Conservation (phyloP, 2,329 filamentous ascomycete species). For the Aspergillus viridinutans region DNA sequence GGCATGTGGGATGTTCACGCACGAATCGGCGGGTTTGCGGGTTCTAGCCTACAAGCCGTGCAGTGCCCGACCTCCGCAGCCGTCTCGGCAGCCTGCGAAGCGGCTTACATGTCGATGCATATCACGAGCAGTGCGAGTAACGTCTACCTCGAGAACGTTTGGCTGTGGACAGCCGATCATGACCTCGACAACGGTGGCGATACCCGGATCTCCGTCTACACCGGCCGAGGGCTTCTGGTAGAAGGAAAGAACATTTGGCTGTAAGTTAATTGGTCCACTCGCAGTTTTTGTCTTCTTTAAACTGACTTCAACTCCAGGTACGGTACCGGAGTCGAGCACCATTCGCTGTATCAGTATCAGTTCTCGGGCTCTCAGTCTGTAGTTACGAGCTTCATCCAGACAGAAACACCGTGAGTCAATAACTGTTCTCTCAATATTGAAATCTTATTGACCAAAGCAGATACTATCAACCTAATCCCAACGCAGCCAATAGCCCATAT, state of each 20-base stretch:
- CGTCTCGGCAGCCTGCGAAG: constrained; percentile 31
- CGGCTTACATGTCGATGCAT: constrained; percentile 36
- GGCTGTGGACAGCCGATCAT: constrained; percentile 53
- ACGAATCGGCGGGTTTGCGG: constrained; percentile 50
- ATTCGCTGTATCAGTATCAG: constrained; percentile 47
- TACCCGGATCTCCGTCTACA: constrained; percentile 50
- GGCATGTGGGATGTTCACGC: constrained; percentile 58
- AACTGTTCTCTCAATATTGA: neutral
- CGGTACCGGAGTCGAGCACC: constrained; percentile 46
- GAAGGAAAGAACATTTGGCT: constrained; percentile 42
- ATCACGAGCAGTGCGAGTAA: constrained; percentile 29
- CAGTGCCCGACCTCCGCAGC: constrained; percentile 42
- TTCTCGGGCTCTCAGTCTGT: constrained; percentile 35
- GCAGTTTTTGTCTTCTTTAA: neutral
- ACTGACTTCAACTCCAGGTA: constrained; percentile 21
- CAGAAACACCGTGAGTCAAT: constrained; percentile 31
- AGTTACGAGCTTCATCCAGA: constrained; percentile 35
- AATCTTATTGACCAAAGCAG: constrained; percentile 8
- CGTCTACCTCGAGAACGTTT: constrained; percentile 49
- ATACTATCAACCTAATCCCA: constrained; percentile 38
- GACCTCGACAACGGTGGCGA: constrained; percentile 50
- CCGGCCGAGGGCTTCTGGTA: constrained; percentile 50
- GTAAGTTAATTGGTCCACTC: constrained; percentile 22
- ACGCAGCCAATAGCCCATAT: constrained; percentile 31
- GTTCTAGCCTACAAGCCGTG: constrained; percentile 42